Conservation (phyloP, 176 grass and related monocot species). For the Cymbopogon citratus region DNA sequence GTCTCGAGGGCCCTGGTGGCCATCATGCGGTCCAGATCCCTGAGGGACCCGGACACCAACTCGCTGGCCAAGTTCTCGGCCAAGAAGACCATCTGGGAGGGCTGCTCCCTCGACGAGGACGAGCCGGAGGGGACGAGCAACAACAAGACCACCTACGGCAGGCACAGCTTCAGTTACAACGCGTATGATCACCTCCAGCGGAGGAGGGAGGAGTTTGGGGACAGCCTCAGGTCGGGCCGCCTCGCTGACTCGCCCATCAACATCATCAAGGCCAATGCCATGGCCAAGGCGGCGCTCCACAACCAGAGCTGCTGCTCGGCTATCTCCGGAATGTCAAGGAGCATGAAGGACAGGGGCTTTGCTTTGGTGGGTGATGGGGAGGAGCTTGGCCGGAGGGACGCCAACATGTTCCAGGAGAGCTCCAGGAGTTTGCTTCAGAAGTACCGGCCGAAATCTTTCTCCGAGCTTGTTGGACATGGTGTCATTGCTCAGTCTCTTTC, state of each 20-base stretch:
- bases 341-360: constrained; percentile 28
- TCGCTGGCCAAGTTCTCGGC: constrained; percentile 80
- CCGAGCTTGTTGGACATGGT: constrained; percentile 66
- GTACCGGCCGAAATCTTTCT: constrained; percentile 64
- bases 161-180: constrained; percentile 68
- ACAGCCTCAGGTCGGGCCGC: not conserved
- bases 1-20: constrained; percentile 76
- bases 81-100: constrained; percentile 62
- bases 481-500: constrained; percentile 59
- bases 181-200: constrained; percentile 44
- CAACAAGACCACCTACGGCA: constrained; percentile 16
- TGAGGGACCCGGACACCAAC: constrained; percentile 94
- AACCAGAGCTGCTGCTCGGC: constrained; percentile 36
- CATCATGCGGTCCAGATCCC: constrained; percentile 80
- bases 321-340: constrained; percentile 36
- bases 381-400: constrained; percentile 22
- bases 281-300: constrained; percentile 28
- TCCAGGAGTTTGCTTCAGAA: constrained; percentile 62
- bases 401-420: constrained; percentile 30
- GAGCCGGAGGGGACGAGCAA: constrained; percentile 16
- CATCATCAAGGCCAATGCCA: constrained; percentile 43
- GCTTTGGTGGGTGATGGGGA: constrained; percentile 12
- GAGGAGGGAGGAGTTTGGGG: constrained; percentile 49
- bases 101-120: constrained; percentile 41
- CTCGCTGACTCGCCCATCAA: constrained; percentile 27